Percentiles rank a stretch among this genome's conserved stretches.
phyloP scores from a whole-genome alignment of 1,284 basidiomycete genomes.

The Rhodotorula sp. region DNA sequence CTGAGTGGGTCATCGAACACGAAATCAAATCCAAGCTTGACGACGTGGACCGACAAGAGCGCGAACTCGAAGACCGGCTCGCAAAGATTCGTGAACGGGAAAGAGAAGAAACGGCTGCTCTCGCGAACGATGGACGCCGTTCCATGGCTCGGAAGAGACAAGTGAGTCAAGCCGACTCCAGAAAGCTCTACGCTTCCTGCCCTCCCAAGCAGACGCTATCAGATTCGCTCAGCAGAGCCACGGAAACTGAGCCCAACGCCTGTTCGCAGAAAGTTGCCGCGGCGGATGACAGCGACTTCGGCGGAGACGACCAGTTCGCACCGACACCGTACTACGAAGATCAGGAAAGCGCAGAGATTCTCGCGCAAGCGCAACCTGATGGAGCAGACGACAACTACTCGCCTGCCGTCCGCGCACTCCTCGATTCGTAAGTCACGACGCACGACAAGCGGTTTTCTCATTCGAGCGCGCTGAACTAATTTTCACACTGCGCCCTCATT shows the following conservation, averaged over 20 bases:
- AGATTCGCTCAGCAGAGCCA: no score
- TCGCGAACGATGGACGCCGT: conserved; percentile 56
- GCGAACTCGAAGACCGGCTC: conserved; percentile 47
- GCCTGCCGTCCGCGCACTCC: conserved; percentile 72
- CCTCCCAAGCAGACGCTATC: no score
- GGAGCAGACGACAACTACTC: conserved; percentile 60
- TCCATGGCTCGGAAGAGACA: conserved; percentile 59
- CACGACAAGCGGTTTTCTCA: no score
- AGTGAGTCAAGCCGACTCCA: conserved; percentile 51
- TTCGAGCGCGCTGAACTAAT: neutral
- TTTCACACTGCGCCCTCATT: neutral
- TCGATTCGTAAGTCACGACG: conserved; percentile 64
- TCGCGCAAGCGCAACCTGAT: conserved; percentile 51
- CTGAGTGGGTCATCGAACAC: conserved; percentile 52
- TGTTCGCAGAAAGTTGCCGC: conserved; percentile 10
- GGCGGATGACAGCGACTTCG: conserved; percentile 24
- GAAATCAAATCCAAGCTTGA: conserved; percentile 45
- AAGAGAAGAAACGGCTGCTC: conserved; percentile 22
- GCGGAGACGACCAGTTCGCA: conserved; percentile 61
- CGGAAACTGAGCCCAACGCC: no score
- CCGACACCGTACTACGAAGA: conserved; percentile 56
- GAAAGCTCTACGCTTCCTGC: no score
- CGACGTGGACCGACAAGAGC: conserved; percentile 45
- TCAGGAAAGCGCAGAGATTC: conserved; percentile 15
- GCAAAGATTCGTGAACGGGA: conserved; percentile 28